Evolutionary conservation across 148 eudicot genomes (phyloP).

Genomic region (Fallopia convolvulus): DNA sequence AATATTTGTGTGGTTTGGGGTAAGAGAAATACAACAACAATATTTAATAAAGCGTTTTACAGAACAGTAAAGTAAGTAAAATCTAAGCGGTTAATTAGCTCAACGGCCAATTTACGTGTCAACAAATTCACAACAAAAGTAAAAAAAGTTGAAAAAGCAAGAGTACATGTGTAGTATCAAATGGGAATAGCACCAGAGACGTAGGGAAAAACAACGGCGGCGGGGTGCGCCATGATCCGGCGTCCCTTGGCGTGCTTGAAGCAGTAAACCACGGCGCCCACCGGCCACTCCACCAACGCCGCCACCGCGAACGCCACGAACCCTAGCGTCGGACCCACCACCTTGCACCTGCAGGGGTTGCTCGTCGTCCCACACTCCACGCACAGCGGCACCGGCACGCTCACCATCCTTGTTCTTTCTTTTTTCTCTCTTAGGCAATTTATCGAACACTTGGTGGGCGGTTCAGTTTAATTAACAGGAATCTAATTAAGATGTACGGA

Average conservation of each 20-base stretch:
- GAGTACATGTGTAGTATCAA: slow-evolving; percentile 8
- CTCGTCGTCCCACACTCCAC: slow-evolving; percentile 60
- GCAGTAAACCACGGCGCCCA: slow-evolving; percentile 56
- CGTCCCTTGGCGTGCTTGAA: slow-evolving; percentile 63
- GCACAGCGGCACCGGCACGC: slow-evolving; percentile 43
- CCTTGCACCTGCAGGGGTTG: slow-evolving; percentile 71
- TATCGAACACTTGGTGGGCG: slow-evolving; percentile 4
- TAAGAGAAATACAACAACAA: too few relatives aligned
- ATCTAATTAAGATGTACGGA: not conserved
- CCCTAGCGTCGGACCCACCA: slow-evolving; percentile 76
- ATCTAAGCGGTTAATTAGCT: not conserved
- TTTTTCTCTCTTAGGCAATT: not conserved
- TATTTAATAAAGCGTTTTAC: too few relatives aligned
- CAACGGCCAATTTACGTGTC: too few relatives aligned
- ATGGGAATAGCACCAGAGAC: slow-evolving; percentile 57
- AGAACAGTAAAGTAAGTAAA: not conserved
- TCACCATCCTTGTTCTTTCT: not conserved
- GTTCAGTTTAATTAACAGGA: too few relatives aligned
- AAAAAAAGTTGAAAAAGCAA: not conserved
- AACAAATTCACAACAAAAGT: not conserved
- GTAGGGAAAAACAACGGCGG: slow-evolving; percentile 51
- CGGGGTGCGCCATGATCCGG: slow-evolving; percentile 73
- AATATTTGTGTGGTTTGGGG: too few relatives aligned
- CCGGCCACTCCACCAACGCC: slow-evolving; percentile 83
- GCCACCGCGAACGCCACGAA: slow-evolving; percentile 66